Evolutionary conservation across 768 basidiomycete genomes (phyloP).

Genomic region (Naganishia antarctica): DNA sequence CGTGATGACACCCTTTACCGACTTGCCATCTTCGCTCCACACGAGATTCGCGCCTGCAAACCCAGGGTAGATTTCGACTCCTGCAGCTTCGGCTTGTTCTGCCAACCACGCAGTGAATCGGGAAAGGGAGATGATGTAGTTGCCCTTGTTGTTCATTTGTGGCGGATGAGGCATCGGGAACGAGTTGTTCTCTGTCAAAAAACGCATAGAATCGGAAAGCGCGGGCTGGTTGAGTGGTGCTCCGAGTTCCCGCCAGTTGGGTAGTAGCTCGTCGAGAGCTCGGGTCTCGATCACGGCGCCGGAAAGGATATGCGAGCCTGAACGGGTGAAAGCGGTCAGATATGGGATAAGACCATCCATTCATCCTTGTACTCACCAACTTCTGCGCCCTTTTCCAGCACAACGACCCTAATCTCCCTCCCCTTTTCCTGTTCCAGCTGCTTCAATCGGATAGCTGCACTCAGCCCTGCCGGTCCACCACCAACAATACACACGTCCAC

Average conservation of each 20-base stretch:
- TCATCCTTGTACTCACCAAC: constrained; percentile 60
- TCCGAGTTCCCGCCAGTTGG: constrained; percentile 67
- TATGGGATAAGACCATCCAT: background rate
- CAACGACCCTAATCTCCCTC: constrained; percentile 79
- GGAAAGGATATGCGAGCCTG: constrained; percentile 89
- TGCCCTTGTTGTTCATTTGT: constrained; percentile 91
- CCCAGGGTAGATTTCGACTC: constrained; percentile 94
- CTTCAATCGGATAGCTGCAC: constrained; percentile 91
- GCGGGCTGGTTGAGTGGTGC: constrained; percentile 80
- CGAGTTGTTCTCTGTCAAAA: constrained; percentile 63
- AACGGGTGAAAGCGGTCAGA: too few relatives aligned
- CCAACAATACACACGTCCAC: constrained; percentile 98
- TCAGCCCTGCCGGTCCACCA: constrained; percentile 88
- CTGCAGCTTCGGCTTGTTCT: constrained; percentile 69
- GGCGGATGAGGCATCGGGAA: constrained; percentile 91
- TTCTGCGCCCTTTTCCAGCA: constrained; percentile 91
- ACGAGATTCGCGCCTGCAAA: constrained; percentile 87
- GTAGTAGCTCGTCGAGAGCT: constrained; percentile 83
- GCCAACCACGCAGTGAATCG: constrained; percentile 85
- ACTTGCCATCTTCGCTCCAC: constrained; percentile 59
- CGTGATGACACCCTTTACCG: constrained; percentile 75
- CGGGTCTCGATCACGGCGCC: constrained; percentile 92
- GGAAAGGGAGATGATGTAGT: constrained; percentile 86
- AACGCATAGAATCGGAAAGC: constrained; percentile 74
- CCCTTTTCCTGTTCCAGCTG: constrained; percentile 73